These are phyloP conservation scores for Stephania cephalantha DNA, from an alignment of 164 flowering plant genomes.

Conservation along the genomic window DNA sequence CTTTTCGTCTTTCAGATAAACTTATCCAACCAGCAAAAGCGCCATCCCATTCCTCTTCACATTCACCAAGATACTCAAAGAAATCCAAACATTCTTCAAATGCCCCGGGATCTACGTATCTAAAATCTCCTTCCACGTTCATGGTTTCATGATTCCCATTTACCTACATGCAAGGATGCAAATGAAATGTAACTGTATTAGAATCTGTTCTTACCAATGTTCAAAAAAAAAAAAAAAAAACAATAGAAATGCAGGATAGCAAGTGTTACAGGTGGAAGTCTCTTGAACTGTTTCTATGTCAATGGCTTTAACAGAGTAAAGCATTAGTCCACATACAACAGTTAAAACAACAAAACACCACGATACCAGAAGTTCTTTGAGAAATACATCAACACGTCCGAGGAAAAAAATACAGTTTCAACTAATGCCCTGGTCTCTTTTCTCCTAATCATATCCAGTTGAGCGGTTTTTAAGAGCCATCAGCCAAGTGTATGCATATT, in stretches of 20 bases:
- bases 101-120: constrained; percentile 78
- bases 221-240: background rate
- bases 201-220: background rate
- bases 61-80: constrained; percentile 50
- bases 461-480: background rate
- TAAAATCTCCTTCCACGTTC: constrained; percentile 94
- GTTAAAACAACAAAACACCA: background rate
- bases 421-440: background rate
- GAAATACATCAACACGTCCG: background rate
- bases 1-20: constrained; percentile 46
- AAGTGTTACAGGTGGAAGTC: background rate
- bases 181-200: background rate
- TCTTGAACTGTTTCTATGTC: no score
- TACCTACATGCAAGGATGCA: constrained; percentile 33
- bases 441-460: background rate
- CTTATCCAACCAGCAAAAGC: constrained; percentile 62
- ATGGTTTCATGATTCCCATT: constrained; percentile 97
- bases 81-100: constrained; percentile 76
- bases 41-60: constrained; percentile 57
- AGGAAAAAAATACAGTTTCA: background rate
- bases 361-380: background rate
- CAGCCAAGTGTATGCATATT: background rate
- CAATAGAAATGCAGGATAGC: background rate
- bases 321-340: background rate
- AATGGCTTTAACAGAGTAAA: background rate